Evolutionary conservation across 2,329 filamentous ascomycete genomes (phyloP), one percentile per base, ranked within the genome.

Genomic region (Aspergillus brasiliensis): DNA sequence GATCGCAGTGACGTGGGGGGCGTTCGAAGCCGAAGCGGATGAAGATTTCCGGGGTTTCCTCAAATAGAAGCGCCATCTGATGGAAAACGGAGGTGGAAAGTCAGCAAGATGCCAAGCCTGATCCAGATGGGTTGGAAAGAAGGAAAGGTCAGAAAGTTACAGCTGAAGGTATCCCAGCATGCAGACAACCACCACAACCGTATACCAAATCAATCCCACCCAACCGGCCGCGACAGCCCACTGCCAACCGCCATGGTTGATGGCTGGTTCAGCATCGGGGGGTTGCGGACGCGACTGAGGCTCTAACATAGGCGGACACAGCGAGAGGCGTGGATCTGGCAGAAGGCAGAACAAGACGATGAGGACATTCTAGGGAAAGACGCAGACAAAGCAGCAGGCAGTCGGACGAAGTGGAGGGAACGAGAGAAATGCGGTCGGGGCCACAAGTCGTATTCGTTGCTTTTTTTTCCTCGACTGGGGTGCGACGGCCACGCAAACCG

Each of bases 1-100:
- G 67, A 99, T 92, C 62, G 97, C 84, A 31, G 95, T 98, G 69
- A 99, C 84, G 78, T 91, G 88, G 15, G 93, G 94, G 3, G 92
- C 81, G 40, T 87, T 78, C 11, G 71, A 56, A 19, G 58, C 61
- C 2, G 73, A 72, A 19, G 77, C 71, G 38, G 75, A 81, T 58
- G 71, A 65, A 19, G 83, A 79, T 47, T 72, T 76, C 47, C 70
- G 70, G 51, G 80, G 83, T 44, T 71, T 75, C 56, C 68, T 73
- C 23, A 81, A 82, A 68, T 83, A 87, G 67, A 85, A 78, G 57
- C 81, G 80, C 71, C 83, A 83, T 79, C 85, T 87, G 65, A 17
- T 3, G 42, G 21, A 21, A 23, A 65, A 66, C 61, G 69, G 62
- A 42, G 56, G 23, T 34, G 23, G 31, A 15, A 6, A 34, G 31